Base-by-base conservation (phyloP, 805 yeast genomes). In the Sugiyamaella marilandica region DNA sequence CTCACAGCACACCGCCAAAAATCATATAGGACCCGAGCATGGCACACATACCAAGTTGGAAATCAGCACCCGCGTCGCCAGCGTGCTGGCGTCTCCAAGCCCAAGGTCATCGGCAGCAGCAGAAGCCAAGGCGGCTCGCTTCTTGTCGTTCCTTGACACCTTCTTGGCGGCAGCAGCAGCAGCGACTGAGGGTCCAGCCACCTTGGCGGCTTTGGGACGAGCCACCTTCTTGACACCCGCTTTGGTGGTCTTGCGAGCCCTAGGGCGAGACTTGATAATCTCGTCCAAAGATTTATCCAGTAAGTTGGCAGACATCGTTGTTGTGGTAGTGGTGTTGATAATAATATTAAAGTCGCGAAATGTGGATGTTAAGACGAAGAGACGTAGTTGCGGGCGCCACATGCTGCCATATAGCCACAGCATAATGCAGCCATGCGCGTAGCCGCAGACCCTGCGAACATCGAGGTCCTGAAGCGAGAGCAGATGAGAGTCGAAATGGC, bases 281-380 rank as follows among this genome's bases (percentile, higher is more conserved):
- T 90, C 97, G 76, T 92, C 99, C 67, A 92, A 82, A 47, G 97
- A 88, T 75, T 87, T 86, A 74, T 92, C 97, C 74, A 92, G 80
- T 65, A 86, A 79, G 59, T 85, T 78, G 59, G 85, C 78, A 69
- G 95, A 85, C 91, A 85, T 87, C 54, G 49, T 68, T 19, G 7
- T 24, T 24, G 29, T 24, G 7, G 29, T 24, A 3, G 29, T 24
- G 29, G 7, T 7, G 7, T 5, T 24, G 7, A 24, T 24, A 24
- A n/a, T n/a, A n/a, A n/a, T n/a, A n/a, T n/a, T 24, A 24, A 24
- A 24, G 29, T 24, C 29, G 29, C 3, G 7, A 24, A 24, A 24
- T 24, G 29, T 24, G 29, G 29, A 24, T 24, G 29, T 24, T 24
- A 24, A 7, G 7, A 24, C 7, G 29, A 7, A 24, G 29, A 24